Evolutionary conservation across 2,329 filamentous ascomycete species (phyloP).

Genomic region (Didymella glomerata): DNA sequence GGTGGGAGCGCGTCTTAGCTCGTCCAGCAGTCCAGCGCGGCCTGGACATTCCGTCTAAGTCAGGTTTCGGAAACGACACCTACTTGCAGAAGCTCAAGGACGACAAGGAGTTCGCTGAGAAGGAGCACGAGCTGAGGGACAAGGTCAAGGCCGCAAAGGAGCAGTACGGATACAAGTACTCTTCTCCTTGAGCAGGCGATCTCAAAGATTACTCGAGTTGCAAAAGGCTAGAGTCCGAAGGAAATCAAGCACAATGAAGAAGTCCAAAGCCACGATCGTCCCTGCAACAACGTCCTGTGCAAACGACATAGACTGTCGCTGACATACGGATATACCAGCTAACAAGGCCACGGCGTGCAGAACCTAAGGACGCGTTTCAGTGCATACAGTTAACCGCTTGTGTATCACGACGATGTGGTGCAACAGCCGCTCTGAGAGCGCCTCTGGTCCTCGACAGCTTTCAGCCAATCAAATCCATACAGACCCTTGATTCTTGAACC

Average conservation of each 20-base stretch:
- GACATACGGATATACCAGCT: not conserved
- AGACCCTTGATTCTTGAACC: conserved; percentile 23
- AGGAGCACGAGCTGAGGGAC: conserved; percentile 52
- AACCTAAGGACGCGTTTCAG: not conserved
- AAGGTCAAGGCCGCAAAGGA: conserved; percentile 54
- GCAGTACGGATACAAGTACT: conserved; percentile 57
- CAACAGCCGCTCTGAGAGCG: conserved; percentile 2
- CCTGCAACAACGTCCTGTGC: not conserved
- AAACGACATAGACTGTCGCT: not conserved
- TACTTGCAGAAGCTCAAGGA: conserved; percentile 55
- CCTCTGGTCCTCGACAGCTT: conserved; percentile 21
- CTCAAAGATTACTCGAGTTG: not conserved
- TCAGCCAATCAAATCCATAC: conserved; percentile 37
- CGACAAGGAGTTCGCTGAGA: conserved; percentile 59
- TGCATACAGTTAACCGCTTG: not conserved
- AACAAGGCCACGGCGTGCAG: too few species aligned
- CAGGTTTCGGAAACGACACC: conserved; percentile 53
- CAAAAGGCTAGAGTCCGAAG: not conserved
- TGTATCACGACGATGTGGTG: not conserved
- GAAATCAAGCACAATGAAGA: not conserved
- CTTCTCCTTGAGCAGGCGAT: conserved; percentile 41
- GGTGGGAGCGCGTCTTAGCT: conserved; percentile 55
- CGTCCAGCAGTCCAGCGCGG: conserved; percentile 56
- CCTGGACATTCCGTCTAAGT: conserved; percentile 48
- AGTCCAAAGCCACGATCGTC: not conserved